Percentiles rank a stretch among this genome's conserved stretches.
These are phyloP conservation scores for Friedmanniomyces endolithicus DNA, from an alignment of 495 filamentous ascomycete species.

Conservation along the genomic window DNA sequence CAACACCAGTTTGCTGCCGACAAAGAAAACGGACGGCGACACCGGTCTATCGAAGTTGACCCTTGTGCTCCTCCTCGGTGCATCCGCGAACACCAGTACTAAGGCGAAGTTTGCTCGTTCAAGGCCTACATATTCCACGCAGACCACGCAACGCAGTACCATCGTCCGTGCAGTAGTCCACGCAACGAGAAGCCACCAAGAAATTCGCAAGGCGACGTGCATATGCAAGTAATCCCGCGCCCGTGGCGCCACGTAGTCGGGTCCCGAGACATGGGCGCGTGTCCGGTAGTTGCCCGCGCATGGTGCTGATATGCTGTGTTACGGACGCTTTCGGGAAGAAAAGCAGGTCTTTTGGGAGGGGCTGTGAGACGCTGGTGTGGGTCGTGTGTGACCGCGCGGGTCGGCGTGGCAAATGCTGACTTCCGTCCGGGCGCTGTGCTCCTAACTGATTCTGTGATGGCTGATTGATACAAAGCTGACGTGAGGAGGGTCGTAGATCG, in stretches of 20 bases:
- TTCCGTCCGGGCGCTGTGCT: background rate
- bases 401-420: background rate
- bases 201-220: background rate
- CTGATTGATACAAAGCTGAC: too few species aligned
- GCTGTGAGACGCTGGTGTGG: background rate
- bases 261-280: background rate
- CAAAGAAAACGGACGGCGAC: too few species aligned
- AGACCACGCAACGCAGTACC: too few species aligned
- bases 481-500: background rate
- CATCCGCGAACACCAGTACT: too few species aligned
- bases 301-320: background rate
- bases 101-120: too few species aligned
- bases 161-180: too few species aligned
- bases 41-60: too few species aligned
- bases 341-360: background rate
- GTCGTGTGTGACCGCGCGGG: background rate
- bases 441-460: too few species aligned
- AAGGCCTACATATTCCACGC: too few species aligned
- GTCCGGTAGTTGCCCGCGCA: background rate
- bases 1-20: too few species aligned
- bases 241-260: background rate
- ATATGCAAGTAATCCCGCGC: background rate
- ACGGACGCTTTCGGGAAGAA: background rate
- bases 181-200: background rate
- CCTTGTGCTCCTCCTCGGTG: too few species aligned